These are phyloP conservation scores for Lodderomyces margitis DNA, from an alignment of 1,139 yeast genomes.

Conservation along the genomic window DNA sequence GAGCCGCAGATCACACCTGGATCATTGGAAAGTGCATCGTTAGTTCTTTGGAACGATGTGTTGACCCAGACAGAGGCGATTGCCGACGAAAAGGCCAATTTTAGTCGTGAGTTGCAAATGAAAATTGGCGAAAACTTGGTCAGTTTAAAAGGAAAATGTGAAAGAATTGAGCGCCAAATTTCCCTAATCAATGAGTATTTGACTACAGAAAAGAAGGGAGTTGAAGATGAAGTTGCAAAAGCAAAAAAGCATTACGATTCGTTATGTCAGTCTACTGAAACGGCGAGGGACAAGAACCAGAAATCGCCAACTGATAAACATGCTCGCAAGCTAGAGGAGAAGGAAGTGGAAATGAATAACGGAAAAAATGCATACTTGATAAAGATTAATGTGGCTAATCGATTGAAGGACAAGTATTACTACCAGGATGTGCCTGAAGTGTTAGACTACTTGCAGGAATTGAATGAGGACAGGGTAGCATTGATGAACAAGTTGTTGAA, in stretches of 20 bases:
- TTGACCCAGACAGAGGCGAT: conserved; percentile 80
- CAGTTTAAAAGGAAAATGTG: conserved; percentile 53
- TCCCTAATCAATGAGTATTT: conserved; percentile 59
- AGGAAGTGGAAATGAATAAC: conserved; percentile 78
- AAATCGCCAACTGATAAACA: conserved; percentile 57
- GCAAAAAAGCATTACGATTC: conserved; percentile 76
- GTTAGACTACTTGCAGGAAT: conserved; percentile 79
- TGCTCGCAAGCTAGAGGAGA: conserved; percentile 56
- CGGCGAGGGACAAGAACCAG: conserved; percentile 70
- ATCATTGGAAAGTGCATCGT: conserved; percentile 84
- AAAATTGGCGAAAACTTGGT: conserved; percentile 65
- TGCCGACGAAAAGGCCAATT: conserved; percentile 62
- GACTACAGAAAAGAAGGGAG: conserved; percentile 51
- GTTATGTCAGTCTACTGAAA: conserved; percentile 78
- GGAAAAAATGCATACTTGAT: conserved; percentile 82
- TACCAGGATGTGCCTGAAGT: conserved; percentile 94
- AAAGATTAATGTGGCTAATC: conserved; percentile 78
- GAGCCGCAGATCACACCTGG: conserved; percentile 92
- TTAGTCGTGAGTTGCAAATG: conserved; percentile 60
- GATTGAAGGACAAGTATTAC: conserved; percentile 87
- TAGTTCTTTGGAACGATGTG: conserved; percentile 93
- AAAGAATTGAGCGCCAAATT: conserved; percentile 54
- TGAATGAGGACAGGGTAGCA: conserved; percentile 76
- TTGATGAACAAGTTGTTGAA: conserved; percentile 69
- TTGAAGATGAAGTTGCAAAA: conserved; percentile 66